Percentiles rank a stretch among this genome's conserved stretches.
These are phyloP conservation scores for Chlamydomonas schloesseri DNA, from an alignment of 139 green algal genomes.

Conservation along the genomic window DNA sequence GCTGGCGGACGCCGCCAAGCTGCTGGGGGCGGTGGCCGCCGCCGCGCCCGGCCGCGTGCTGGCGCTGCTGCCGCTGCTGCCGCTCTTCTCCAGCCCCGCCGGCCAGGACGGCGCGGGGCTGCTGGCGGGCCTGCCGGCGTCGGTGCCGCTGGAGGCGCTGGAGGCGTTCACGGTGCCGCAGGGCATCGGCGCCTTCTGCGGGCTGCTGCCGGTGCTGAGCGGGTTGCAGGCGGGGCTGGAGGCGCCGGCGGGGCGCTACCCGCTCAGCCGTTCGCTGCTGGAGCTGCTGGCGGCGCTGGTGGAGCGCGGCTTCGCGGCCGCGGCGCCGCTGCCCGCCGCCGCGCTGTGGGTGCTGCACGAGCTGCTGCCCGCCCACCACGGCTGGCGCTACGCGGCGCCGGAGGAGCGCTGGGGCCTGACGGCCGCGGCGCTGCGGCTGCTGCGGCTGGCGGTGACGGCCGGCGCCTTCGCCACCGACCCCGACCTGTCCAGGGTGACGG, in stretches of 20 bases:
- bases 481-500: neutral
- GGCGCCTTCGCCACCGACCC: slow-evolving; percentile 24
- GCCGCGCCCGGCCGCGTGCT: slow-evolving; percentile 49
- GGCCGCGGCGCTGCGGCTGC: slow-evolving; percentile 46
- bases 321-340: slow-evolving; percentile 5
- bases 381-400: slow-evolving; percentile 43
- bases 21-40: slow-evolving; percentile 42
- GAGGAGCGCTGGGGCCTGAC: slow-evolving; percentile 61
- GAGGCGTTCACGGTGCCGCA: slow-evolving; percentile 6
- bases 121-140: slow-evolving; percentile 13
- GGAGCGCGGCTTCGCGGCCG: slow-evolving; percentile 10
- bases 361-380: slow-evolving; percentile 53
- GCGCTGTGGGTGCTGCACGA: slow-evolving; percentile 54
- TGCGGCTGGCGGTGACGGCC: slow-evolving; percentile 49
- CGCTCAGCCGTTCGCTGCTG: slow-evolving; percentile 58
- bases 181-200: slow-evolving; percentile 6
- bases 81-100: slow-evolving; percentile 26
- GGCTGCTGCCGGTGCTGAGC: slow-evolving; percentile 45
- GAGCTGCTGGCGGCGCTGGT: slow-evolving; percentile 57
- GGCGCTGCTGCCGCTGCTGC: slow-evolving; percentile 35
- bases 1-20: slow-evolving; percentile 33
- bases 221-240: slow-evolving; percentile 52
- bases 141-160: slow-evolving; percentile 35
- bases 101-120: slow-evolving; percentile 10
- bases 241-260: slow-evolving; percentile 54